A percentile compares a stretch with the other conserved stretches of the same genome.
Conservation (phyloP, 2,329 filamentous ascomycete genomes). For the Alternaria metachromatica region DNA sequence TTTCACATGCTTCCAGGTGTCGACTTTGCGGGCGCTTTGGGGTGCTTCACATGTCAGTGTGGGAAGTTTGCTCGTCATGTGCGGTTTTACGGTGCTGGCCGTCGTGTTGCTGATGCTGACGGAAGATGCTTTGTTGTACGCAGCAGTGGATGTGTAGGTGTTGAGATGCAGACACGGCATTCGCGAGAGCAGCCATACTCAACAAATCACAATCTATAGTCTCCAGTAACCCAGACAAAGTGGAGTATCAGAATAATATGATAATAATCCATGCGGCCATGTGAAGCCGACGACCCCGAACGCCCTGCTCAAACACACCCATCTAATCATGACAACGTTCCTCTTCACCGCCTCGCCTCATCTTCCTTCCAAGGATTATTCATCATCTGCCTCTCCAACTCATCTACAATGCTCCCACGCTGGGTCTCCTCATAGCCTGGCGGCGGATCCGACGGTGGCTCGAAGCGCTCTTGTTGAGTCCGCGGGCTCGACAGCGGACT, state of each 20-base stretch:
- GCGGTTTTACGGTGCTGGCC: slow-evolving; percentile 1
- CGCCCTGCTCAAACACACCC: slow-evolving; percentile 34
- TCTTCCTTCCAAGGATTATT: slow-evolving; percentile 22
- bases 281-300: slow-evolving; percentile 21
- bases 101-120: slow-evolving; percentile 7
- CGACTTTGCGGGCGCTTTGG: neutral
- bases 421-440: slow-evolving; percentile 93
- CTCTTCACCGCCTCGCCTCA: slow-evolving; percentile 18
- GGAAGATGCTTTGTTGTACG: neutral
- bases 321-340: slow-evolving; percentile 7
- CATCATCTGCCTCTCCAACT: slow-evolving; percentile 64
- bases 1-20: slow-evolving; percentile 27
- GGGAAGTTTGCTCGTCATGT: neutral
- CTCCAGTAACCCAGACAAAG: neutral
- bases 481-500: slow-evolving; percentile 40
- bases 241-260: neutral
- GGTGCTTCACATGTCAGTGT: slow-evolving; percentile 13
- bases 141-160: neutral
- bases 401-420: slow-evolving; percentile 76
- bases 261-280: slow-evolving; percentile 1
- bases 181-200: neutral
- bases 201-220: neutral
- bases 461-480: slow-evolving; percentile 45
- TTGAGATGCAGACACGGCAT: neutral
- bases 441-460: slow-evolving; percentile 75